phyloP scores from a whole-genome alignment of 768 basidiomycete species.

The Amanita molliuscula region DNA sequence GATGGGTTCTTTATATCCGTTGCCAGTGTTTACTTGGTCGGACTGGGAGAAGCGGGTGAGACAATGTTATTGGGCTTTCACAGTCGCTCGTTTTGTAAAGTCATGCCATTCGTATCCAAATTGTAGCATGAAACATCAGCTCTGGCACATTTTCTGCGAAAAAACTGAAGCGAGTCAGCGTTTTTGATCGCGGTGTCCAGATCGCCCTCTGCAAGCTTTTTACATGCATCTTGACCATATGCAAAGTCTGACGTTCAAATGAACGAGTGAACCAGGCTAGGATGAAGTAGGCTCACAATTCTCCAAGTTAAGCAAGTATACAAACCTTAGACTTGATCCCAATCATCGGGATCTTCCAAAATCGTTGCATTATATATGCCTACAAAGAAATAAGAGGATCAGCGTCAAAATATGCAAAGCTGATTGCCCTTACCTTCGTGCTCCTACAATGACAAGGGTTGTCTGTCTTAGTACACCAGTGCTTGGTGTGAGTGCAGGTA shows the following conservation, averaged over 20 bases:
- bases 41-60: slow-evolving; percentile 32
- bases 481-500: too few species aligned
- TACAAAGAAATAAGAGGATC: too few species aligned
- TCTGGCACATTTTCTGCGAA: not conserved
- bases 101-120: not conserved
- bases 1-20: slow-evolving; percentile 58
- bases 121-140: too few species aligned
- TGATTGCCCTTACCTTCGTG: too few species aligned
- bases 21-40: slow-evolving; percentile 57
- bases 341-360: too few species aligned
- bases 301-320: not conserved
- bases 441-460: too few species aligned
- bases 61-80: too few species aligned
- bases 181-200: not conserved
- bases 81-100: too few species aligned
- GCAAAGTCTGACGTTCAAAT: not conserved
- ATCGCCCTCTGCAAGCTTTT: not conserved
- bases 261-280: too few species aligned
- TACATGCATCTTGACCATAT: not conserved
- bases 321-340: not conserved
- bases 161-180: not conserved
- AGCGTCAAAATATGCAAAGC: too few species aligned
- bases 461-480: too few species aligned
- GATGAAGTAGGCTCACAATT: not conserved
- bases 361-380: too few species aligned